Conservation (phyloP, 768 basidiomycete species). For the Kwoniella europaea region DNA sequence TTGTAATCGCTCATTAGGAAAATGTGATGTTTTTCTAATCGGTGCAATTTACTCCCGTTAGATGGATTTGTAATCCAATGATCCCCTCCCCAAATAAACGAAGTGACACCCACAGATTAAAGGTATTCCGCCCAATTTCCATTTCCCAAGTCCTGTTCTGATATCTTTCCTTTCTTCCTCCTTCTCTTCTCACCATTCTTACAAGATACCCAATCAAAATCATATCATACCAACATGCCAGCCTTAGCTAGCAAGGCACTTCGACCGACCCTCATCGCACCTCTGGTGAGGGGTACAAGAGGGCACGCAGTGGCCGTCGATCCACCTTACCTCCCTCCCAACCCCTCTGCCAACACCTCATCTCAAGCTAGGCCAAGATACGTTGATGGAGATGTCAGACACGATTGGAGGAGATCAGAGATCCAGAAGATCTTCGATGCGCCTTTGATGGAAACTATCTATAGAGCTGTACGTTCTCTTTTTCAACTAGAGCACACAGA, state of each 20-base stretch:
- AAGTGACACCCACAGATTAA: not conserved
- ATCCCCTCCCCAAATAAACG: slow-evolving; percentile 8
- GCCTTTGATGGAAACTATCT: slow-evolving; percentile 86
- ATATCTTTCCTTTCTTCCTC: not conserved
- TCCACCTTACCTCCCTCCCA: slow-evolving; percentile 29
- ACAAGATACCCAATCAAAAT: not conserved
- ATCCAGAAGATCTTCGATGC: slow-evolving; percentile 83
- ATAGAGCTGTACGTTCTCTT: slow-evolving; percentile 67
- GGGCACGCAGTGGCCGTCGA: slow-evolving; percentile 50
- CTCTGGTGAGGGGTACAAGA: slow-evolving; percentile 28
- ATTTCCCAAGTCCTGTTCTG: not conserved
- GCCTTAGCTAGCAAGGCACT: slow-evolving; percentile 22
- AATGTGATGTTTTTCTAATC: not conserved
- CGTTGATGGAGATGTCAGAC: slow-evolving; percentile 60
- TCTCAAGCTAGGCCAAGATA: slow-evolving; percentile 19
- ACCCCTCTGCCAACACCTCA: slow-evolving; percentile 8
- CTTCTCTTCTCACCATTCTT: not conserved
- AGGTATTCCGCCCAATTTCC: slow-evolving; percentile 7
- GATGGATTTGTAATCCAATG: not conserved
- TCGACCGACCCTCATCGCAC: slow-evolving; percentile 29
- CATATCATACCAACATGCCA: slow-evolving; percentile 13
- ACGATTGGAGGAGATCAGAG: slow-evolving; percentile 77
- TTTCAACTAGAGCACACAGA: not conserved
- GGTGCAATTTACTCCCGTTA: not conserved
- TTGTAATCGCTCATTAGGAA: not conserved